Base-by-base conservation (phyloP, 495 filamentous ascomycete species). In the Barbatosphaeria neglecta region DNA sequence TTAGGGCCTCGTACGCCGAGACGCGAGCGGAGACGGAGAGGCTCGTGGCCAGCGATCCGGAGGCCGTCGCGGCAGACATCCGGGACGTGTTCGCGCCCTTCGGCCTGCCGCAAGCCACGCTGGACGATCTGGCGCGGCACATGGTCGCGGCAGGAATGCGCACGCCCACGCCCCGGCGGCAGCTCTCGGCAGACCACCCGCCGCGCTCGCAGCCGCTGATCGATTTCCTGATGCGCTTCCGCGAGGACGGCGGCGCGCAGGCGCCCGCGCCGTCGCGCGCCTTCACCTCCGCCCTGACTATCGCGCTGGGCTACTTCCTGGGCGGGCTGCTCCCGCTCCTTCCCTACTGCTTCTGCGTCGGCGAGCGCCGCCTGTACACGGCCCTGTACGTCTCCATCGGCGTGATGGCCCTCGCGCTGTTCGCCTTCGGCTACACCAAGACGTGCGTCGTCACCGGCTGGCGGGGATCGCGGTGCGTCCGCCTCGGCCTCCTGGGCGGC, bases 281-380 rank as follows among this genome's bases (percentile, higher is more conserved):
- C 17, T 69, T 60, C 51, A 58, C 70, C 22, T 69, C 66, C n/a
- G 73, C 69, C 16, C 45, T 66, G n/a, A 72, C 68, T 11, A 76
- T 77, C 60, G 73, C 68, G 0, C 24, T 68, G 1, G 59, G 65
- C 18, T 78, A 78, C 52, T 73, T 78, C 47, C 50, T 76, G 28
- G 73, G 75, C 46, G 75, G 76, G 4, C 59, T 78, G 4, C 56
- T 77, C 5, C 76, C 76, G 1, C 69, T 80, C 60, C 64, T 73
- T 19, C 76, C 76, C 3, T 78, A 80, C 53, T n/a, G n/a, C n/a
- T 78, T 80, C 46, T 60, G 54, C 45, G 59, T 70, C 44, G 37
- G 58, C 27, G 53, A 67, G 22, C 59, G 68, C n/a, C 24, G 43
- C 2, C 37, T 55, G 17, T 58, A 51, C 11, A 53, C 64, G 33